Conservation (phyloP, 2,329 filamentous ascomycete genomes). For the Westerdykella aurantiaca region DNA sequence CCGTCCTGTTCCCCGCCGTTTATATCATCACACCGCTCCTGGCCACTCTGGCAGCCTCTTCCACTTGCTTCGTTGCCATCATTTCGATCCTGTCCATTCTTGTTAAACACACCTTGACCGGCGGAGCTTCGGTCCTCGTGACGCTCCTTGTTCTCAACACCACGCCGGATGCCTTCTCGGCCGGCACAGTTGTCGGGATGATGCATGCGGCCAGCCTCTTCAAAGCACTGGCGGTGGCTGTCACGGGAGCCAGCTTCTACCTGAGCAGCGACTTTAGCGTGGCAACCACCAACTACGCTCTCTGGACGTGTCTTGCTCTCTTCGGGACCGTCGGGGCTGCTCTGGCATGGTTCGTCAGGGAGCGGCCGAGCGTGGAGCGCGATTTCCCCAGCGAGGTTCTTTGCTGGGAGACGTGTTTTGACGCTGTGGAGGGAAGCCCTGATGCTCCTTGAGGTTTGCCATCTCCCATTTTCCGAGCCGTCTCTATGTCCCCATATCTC, state of each 20-base stretch:
- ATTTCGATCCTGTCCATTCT: constrained; percentile 39
- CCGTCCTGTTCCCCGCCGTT: constrained; percentile 36
- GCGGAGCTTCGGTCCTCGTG: constrained; percentile 40
- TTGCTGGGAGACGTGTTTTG: constrained; percentile 45
- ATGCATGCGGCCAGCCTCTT: constrained; percentile 44
- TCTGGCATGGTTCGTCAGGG: constrained; percentile 42
- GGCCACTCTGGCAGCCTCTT: constrained; percentile 33
- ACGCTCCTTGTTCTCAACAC: constrained; percentile 45
- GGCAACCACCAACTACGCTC: constrained; percentile 40
- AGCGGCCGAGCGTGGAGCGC: constrained; percentile 41
- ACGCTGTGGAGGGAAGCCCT: constrained; percentile 27
- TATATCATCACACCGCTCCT: constrained; percentile 39
- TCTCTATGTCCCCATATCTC: background rate
- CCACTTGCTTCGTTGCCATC: constrained; percentile 29
- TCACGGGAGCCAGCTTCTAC: constrained; percentile 43
- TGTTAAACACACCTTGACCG: constrained; percentile 40
- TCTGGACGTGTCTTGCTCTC: constrained; percentile 41
- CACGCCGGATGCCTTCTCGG: constrained; percentile 43
- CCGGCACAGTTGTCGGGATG: constrained; percentile 45
- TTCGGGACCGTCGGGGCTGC: constrained; percentile 40
- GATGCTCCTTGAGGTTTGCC: background rate
- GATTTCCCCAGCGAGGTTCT: constrained; percentile 41
- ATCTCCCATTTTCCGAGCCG: background rate
- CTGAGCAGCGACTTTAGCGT: constrained; percentile 42
- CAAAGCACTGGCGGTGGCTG: constrained; percentile 44